Evolutionary conservation across 352 stramenopile genomes (phyloP), one percentile per base, ranked within the genome.

Genomic region (Plasmopara viticola): DNA sequence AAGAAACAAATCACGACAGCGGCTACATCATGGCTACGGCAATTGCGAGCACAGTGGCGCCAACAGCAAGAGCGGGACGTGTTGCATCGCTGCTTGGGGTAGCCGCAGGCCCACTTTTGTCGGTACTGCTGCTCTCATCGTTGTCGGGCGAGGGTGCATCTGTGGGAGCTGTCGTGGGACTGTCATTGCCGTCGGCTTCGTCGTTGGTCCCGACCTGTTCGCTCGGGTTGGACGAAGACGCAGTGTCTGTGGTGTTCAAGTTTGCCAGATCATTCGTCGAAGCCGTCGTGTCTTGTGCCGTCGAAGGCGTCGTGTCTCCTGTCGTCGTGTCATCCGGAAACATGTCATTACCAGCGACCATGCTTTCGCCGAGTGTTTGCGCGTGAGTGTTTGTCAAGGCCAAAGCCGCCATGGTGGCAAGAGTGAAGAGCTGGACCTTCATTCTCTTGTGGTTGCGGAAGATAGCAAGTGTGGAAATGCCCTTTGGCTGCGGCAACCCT

Each of bases 321-420:
- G 5, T 9, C 5, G 57, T 43, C 10, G 58, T 10, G 46, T 49
- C 60, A 9, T 61, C 51, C 2, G 56, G 61, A 13, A 30, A 28
- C 56, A 58, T 64, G 8, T 68, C 62, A 41, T 71, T 69, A 33
- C 58, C 66, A 1, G 66, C 49, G 20, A 75, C 60, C 29, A 62
- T 51, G 51, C 63, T 72, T 31, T 75, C 63, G 44, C 66, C 66
- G 44, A 75, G 66, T 10, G 62, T 72, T 41, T 64, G 55, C 4
- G 66, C 64, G 8, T 62, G 48, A 15, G 58, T 43, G 31, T 37
- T 51, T 0, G 58, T 54, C 25, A 50, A 48, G 7, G 51, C 44
- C 34, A 71, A 28, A 0, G 55, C 59, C 35, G 62, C n/a, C 8
- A 49, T 42, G 51, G 55, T 42, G 10, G 55, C 43, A 35, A 70